Evolutionary conservation across 108 stramenopile genomes (phyloP).

Genomic region (Fistulifera pelliculosa): DNA sequence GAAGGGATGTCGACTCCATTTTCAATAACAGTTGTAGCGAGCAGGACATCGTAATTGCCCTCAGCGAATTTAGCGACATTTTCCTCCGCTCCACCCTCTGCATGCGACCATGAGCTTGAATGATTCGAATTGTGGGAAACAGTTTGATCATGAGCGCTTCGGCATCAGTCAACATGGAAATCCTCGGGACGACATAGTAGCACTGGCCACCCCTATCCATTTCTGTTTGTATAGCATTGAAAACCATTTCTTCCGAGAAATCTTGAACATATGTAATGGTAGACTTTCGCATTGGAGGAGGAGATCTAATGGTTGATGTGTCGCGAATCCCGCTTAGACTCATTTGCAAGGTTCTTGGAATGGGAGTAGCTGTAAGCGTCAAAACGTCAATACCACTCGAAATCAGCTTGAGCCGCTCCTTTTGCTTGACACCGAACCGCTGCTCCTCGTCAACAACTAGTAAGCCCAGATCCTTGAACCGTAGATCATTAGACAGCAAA

Average conservation of each 20-base stretch:
- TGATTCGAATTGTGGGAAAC: conserved; percentile 68
- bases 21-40: conserved; percentile 96
- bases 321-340: conserved; percentile 85
- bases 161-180: conserved; percentile 65
- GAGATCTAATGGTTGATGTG: conserved; percentile 80
- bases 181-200: conserved; percentile 88
- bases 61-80: conserved; percentile 81
- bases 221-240: conserved; percentile 59
- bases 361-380: conserved; percentile 92
- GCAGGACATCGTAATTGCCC: conserved; percentile 77
- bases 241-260: conserved; percentile 47
- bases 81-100: conserved; percentile 53
- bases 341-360: conserved; percentile 93
- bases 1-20: conserved; percentile 95
- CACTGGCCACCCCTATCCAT: conserved; percentile 78
- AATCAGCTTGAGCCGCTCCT: conserved; percentile 87
- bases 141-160: conserved; percentile 40
- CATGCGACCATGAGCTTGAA: conserved; percentile 87
- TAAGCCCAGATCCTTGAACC: conserved; percentile 83
- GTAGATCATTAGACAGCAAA: conserved; percentile 59
- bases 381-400: conserved; percentile 86
- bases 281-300: conserved; percentile 82
- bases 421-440: conserved; percentile 94
- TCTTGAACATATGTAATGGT: conserved; percentile 72
- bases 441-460: conserved; percentile 95